Evolutionary conservation across 2,329 filamentous ascomycete genomes (phyloP).

Genomic region (Fusarium armeniacum): DNA sequence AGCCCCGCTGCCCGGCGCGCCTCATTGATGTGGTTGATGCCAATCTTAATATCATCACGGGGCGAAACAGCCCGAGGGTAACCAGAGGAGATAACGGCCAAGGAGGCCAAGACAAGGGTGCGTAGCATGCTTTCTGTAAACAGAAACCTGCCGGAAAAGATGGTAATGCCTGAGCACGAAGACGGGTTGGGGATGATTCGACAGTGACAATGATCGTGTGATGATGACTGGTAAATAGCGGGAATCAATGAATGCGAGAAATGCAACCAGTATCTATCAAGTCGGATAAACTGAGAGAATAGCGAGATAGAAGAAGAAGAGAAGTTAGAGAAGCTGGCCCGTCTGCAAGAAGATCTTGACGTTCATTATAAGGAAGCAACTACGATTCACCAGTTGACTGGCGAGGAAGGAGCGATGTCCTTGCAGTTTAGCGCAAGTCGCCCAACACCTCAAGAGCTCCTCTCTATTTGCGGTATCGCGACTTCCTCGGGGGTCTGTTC

Average conservation of each 20-base stretch:
- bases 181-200: not conserved
- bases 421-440: not conserved
- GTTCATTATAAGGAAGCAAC: not conserved
- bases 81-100: constrained; percentile 33
- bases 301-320: not conserved
- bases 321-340: not conserved
- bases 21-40: constrained; percentile 52
- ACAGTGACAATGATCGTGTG: not conserved
- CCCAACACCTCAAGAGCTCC: not conserved
- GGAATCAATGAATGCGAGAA: not conserved
- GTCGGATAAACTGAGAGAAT: not conserved
- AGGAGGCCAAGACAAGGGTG: constrained; percentile 7
- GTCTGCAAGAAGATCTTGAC: not conserved
- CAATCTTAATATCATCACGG: constrained; percentile 45
- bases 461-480: not conserved
- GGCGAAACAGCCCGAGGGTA: constrained; percentile 19
- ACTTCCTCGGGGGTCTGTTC: not conserved
- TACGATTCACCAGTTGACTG: not conserved
- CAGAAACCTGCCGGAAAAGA: not conserved
- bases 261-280: not conserved
- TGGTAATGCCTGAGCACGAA: not conserved
- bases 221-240: not conserved
- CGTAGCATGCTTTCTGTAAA: constrained; percentile 23
- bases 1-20: not conserved
- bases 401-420: not conserved